Percentiles rank a stretch among this genome's conserved stretches.
Evolutionary conservation across 768 basidiomycete species (phyloP).

Genomic region (Lentinus tigrinus): DNA sequence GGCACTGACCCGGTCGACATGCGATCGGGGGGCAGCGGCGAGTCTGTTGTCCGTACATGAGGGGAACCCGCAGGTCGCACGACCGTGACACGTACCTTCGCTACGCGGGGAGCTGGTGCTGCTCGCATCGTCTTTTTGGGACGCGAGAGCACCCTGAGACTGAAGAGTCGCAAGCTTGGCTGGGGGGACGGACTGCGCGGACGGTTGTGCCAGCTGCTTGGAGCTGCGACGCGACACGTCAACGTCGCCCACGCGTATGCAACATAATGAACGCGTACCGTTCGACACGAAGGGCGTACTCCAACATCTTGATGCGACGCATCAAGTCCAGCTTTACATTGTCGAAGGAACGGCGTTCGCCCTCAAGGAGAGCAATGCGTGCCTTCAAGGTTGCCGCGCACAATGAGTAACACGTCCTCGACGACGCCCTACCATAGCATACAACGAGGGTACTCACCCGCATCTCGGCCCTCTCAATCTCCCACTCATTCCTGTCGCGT

Average conservation of each 20-base stretch:
- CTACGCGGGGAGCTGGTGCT: constrained; percentile 82
- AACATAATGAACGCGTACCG: constrained; percentile 56
- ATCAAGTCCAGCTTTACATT: constrained; percentile 95
- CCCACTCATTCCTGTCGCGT: constrained; percentile 99
- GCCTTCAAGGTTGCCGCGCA: constrained; percentile 51
- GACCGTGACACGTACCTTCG: constrained; percentile 53
- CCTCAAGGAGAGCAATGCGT: constrained; percentile 94
- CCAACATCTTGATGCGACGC: constrained; percentile 98
- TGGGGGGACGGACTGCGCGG: constrained; percentile 58
- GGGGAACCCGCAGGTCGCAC: constrained; percentile 1
- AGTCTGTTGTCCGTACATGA: constrained; percentile 47
- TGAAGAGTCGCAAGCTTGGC: constrained; percentile 67
- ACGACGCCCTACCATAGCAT: constrained; percentile 15
- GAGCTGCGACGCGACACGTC: constrained; percentile 54
- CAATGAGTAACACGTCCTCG: constrained; percentile 21
- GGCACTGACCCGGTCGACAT: constrained; percentile 39
- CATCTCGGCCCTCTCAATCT: constrained; percentile 99
- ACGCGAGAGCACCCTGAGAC: constrained; percentile 43
- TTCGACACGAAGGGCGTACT: constrained; percentile 95
- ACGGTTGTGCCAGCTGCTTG: constrained; percentile 70
- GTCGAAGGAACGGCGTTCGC: constrained; percentile 95
- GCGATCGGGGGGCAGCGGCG: constrained; percentile 69
- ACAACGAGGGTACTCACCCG: constrained; percentile 57
- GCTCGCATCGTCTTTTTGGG: constrained; percentile 74
- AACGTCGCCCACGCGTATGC: constrained; percentile 24